Conservation (phyloP, 1,139 yeast species). For the Taphrina communis region DNA sequence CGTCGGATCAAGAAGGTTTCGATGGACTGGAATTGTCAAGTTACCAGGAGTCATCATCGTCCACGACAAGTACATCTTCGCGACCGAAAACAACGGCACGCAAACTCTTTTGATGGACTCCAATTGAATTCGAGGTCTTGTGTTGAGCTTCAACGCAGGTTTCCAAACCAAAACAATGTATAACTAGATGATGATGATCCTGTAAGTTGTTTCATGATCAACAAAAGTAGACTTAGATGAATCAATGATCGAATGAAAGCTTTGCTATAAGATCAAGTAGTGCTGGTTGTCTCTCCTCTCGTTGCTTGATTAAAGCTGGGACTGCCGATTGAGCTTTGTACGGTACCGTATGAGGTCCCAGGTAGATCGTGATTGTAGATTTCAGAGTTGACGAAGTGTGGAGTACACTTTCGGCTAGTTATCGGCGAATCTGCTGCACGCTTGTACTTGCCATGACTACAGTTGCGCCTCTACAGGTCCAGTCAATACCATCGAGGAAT, state of each 20-base stretch:
- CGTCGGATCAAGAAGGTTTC: not conserved
- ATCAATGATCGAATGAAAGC: not conserved
- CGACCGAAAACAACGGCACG: not conserved
- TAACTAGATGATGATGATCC: not conserved
- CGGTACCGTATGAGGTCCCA: not conserved
- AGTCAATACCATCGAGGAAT: too few relatives aligned
- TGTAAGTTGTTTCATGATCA: slow-evolving; percentile 2
- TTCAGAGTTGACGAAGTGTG: not conserved
- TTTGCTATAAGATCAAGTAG: too few relatives aligned
- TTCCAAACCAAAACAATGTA: not conserved
- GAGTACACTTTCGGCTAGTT: not conserved
- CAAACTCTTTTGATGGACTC: slow-evolving; percentile 1
- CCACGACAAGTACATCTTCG: not conserved
- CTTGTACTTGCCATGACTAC: not conserved
- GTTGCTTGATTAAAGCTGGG: too few relatives aligned
- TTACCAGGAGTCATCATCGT: not conserved
- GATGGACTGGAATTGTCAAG: slow-evolving; percentile 6
- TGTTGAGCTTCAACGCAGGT: too few relatives aligned
- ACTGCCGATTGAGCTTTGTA: not conserved
- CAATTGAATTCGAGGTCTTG: too few relatives aligned
- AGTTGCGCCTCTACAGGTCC: too few relatives aligned
- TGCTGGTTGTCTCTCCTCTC: too few relatives aligned
- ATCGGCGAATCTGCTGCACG: not conserved
- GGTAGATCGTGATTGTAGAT: too few relatives aligned
- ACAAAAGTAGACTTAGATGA: not conserved